Base-by-base conservation (phyloP, 164 flowering plant species). In the Buxus sempervirens region DNA sequence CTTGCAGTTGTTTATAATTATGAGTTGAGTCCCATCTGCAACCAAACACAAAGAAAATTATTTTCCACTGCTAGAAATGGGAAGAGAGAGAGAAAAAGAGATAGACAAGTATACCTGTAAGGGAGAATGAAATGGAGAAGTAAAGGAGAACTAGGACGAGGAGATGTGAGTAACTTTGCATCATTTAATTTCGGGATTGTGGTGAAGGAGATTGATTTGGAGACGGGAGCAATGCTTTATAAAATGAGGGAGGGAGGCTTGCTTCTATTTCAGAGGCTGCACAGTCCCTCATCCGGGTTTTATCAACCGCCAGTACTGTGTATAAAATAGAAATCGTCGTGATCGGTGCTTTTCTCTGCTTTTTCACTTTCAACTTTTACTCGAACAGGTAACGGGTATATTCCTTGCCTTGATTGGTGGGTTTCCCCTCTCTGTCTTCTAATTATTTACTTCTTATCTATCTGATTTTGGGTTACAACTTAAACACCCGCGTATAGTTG, bases 1-100 rank as follows among this genome's bases (percentile, higher is more conserved):
- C 58, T 75, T 79, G 77, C 93, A 88, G 80, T 86, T 83, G 85
- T 88, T 88, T 15, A 82, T 82, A 54, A 85, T n/a, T 66, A 85
- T 79, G 69, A 88, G 81, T 69, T 83, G 77, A 41, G 70, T 74
- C 54, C 89, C 96, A 78, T 79, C 96, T 90, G 89, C 82, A 73
- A 61, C 27, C 27, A 69, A 67, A 63, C 36, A 22, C 41, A 15
- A 72, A 60, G 24, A 67, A 0, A 2, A 22, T 58, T 7, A 81
- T 84, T 10, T 64, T 77, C 77, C 93, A 88, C 75, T 88, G 86
- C 83, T 88, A 10, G 84, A 8, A 86, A 86, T 7, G 3, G 25
- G 45, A 58, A 65, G 27, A 38, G 32, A 49, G 54, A 58, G 49
- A 54, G 62, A 28, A n/a, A 60, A 53, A 12, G 23, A 55, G 27